phyloP scores from a whole-genome alignment of 1,139 yeast species.

The Dujonia santamariae region DNA sequence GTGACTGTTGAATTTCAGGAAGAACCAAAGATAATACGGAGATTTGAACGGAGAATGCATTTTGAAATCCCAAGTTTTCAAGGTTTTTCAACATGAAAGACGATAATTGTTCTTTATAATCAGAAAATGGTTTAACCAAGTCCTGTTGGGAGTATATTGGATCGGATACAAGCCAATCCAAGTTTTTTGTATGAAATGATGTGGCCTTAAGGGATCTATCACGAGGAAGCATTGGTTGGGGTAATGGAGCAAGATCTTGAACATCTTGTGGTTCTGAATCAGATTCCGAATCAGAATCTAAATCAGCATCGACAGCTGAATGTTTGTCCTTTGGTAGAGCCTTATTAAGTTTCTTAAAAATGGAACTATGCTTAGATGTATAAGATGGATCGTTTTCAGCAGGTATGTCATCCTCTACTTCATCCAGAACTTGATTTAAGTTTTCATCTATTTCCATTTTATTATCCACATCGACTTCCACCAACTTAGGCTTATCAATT shows the following conservation, averaged over 20 bases:
- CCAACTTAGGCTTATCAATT: no score
- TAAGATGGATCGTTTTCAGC: slow-evolving; percentile 17
- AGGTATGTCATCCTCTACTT: slow-evolving; percentile 10
- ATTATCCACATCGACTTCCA: no score
- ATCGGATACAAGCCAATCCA: slow-evolving; percentile 67
- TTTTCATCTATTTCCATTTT: no score
- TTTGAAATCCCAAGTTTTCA: slow-evolving; percentile 35
- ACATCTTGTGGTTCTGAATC: slow-evolving; percentile 10
- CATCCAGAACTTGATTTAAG: no score
- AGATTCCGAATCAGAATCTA: slow-evolving; percentile 1
- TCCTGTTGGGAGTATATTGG: slow-evolving; percentile 57
- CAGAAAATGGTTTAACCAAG: slow-evolving; percentile 36
- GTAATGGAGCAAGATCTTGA: slow-evolving; percentile 71
- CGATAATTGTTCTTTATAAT: slow-evolving; percentile 37
- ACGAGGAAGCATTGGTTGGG: slow-evolving; percentile 70
- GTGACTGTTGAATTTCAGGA: slow-evolving; percentile 42
- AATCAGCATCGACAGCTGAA: slow-evolving; percentile 4
- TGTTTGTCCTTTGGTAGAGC: slow-evolving; percentile 11
- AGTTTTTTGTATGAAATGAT: slow-evolving; percentile 36
- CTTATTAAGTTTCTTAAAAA: slow-evolving; percentile 28
- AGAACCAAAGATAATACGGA: slow-evolving; percentile 60
- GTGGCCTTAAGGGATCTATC: slow-evolving; percentile 42
- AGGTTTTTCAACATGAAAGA: slow-evolving; percentile 47
- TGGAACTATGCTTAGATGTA: slow-evolving; percentile 26
- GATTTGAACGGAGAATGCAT: slow-evolving; percentile 79